Evolutionary conservation across 1,139 yeast genomes (phyloP), one percentile per base, ranked within the genome.

Genomic region (Candida neerlandica): DNA sequence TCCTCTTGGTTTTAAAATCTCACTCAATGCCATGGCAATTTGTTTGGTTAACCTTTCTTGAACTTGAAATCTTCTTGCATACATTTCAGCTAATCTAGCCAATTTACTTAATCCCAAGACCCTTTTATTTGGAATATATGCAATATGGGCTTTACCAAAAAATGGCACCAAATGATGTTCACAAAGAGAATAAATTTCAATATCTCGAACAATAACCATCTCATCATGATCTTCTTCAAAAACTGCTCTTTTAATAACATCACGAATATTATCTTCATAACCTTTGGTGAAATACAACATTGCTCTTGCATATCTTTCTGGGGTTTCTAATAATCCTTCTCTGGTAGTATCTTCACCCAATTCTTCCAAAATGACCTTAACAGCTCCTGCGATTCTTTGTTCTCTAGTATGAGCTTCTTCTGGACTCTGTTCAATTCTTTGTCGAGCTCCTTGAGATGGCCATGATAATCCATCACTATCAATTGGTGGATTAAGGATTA

Each of bases 151-250:
- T 63, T 92, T 92, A 50, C 99, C 99, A 61, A 85, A 89, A 65
- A 95, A 94, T 21, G 99, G 99, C 19, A 95, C 99, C 61, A 94
- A 75, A 69, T 94, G 99, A 67, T 94, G 99, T 69, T 94, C 99
- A 71, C 99, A 94, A 51, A 94, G 75, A 4, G 97, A 89, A 67
- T 86, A 89, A 46, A 94, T 82, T 61, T 91, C 97, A 54, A 94
- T 94, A 66, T 95, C 98, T 65, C 94, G 81, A 30, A 94, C 99
- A 58, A 94, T 92, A 44, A 94, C 99, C 98, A 94, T 94, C 66
- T 94, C 99, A 66, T 94, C 98, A 66, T 95, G 99, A 65, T 95
- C 96, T 66, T 94, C 99, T 66, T 94, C 97, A 60, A 95, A 95
- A 11, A 95, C 96, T 0, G 99, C 99, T 53, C 91, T 79, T 62